Percentiles rank a stretch among this genome's conserved stretches.
phyloP scores from a whole-genome alignment of 2,329 filamentous ascomycete species.

The Magnaporthiopsis incrustans region DNA sequence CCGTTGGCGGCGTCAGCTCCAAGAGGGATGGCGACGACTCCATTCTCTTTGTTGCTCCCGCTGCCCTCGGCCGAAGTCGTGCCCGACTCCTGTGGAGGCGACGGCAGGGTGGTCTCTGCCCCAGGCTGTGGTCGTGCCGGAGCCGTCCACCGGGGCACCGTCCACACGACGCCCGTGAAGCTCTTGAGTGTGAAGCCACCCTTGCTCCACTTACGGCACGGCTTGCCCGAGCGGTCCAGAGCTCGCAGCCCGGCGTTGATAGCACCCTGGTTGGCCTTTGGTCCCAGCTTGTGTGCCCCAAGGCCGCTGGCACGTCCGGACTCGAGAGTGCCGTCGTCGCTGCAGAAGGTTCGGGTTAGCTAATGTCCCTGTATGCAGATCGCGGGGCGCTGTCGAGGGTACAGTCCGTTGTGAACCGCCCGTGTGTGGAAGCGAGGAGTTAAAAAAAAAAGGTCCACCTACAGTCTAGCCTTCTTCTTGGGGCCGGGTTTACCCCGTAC shows the following conservation, averaged over 20 bases:
- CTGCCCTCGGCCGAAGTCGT: slow-evolving; percentile 30
- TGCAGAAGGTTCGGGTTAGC: slow-evolving; percentile 19
- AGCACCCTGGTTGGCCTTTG: slow-evolving; percentile 92
- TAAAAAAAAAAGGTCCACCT: slow-evolving; percentile 35
- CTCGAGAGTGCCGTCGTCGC: slow-evolving; percentile 55
- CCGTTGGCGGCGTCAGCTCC: neutral
- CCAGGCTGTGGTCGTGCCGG: slow-evolving; percentile 49
- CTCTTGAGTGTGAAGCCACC: slow-evolving; percentile 80
- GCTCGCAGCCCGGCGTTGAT: slow-evolving; percentile 96
- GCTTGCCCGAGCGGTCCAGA: slow-evolving; percentile 84
- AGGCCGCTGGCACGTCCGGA: slow-evolving; percentile 33
- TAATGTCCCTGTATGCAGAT: neutral
- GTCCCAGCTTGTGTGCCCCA: slow-evolving; percentile 70
- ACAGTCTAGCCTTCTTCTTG: slow-evolving; percentile 94
- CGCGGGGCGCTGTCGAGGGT: neutral
- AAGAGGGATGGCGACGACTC: neutral
- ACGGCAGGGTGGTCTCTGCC: slow-evolving; percentile 15
- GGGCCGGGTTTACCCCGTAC: slow-evolving; percentile 82
- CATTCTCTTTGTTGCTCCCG: slow-evolving; percentile 54
- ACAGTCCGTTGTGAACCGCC: neutral
- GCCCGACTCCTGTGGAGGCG: slow-evolving; percentile 36
- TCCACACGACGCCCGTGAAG: slow-evolving; percentile 83
- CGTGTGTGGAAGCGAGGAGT: neutral
- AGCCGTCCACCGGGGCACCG: slow-evolving; percentile 74
- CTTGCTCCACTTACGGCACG: slow-evolving; percentile 85